These are phyloP conservation scores for Globisporangium uncinulatum DNA, from an alignment of 352 stramenopile species.

Conservation along the genomic window DNA sequence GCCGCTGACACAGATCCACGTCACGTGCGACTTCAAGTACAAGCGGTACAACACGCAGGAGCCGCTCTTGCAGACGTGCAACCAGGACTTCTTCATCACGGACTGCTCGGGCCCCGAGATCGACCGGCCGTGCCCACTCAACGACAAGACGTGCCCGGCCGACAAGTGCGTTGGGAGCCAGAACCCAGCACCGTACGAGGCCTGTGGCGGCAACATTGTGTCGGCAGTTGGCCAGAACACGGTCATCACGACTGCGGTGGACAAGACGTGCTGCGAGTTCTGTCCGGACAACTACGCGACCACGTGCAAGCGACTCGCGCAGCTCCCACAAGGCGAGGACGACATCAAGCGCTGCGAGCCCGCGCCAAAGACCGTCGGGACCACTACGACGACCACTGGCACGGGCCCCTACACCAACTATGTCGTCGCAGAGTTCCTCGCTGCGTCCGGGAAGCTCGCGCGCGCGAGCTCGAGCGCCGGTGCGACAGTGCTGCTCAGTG, in stretches of 20 bases:
- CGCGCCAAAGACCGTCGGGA: slow-evolving; percentile 3
- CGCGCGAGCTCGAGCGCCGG: not conserved
- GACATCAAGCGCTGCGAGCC: slow-evolving; percentile 58
- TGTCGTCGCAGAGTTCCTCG: not conserved
- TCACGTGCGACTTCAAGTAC: slow-evolving; percentile 60
- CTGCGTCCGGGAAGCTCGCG: not conserved
- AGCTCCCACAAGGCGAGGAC: slow-evolving; percentile 20
- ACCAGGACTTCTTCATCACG: slow-evolving; percentile 44
- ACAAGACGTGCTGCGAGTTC: slow-evolving; percentile 37
- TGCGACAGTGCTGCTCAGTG: slow-evolving; percentile 4
- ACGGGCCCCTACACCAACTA: not conserved
- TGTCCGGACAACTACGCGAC: slow-evolving; percentile 19
- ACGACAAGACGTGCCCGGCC: slow-evolving; percentile 25
- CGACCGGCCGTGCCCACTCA: slow-evolving; percentile 18
- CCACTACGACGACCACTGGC: too few species aligned
- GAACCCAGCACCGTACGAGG: slow-evolving; percentile 31
- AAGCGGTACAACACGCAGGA: slow-evolving; percentile 13
- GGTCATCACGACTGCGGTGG: not conserved
- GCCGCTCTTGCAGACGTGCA: slow-evolving; percentile 25
- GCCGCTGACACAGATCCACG: slow-evolving; percentile 32
- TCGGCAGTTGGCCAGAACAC: not conserved
- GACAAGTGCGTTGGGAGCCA: slow-evolving; percentile 19
- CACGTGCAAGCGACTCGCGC: slow-evolving; percentile 36
- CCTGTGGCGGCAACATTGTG: slow-evolving; percentile 44
- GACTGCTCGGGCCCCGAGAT: slow-evolving; percentile 53